A percentile compares a stretch with the other conserved stretches of the same genome.
phyloP scores from a whole-genome alignment of 208 protist genomes.

The Crithidia sp. region DNA sequence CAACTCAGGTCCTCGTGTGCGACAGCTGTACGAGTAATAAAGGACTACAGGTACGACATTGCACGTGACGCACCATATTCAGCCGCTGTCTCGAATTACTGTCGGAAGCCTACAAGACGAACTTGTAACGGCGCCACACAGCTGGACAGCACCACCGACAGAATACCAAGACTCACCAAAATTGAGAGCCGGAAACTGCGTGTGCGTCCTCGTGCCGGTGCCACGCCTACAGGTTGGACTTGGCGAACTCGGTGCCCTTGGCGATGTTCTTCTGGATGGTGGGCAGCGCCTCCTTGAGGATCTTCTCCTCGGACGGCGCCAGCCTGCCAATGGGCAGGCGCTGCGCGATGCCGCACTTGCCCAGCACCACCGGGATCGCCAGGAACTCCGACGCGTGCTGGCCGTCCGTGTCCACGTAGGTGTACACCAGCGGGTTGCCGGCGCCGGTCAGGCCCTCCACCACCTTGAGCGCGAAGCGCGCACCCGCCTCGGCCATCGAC shows the following conservation, averaged over 20 bases:
- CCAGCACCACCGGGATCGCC: constrained; percentile 76
- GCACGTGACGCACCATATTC: no score
- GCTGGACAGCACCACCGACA: no score
- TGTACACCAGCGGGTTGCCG: constrained; percentile 65
- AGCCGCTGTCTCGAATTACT: no score
- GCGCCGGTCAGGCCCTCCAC: constrained; percentile 71
- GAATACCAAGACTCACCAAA: no score
- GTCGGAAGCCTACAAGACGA: no score
- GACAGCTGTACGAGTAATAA: no score
- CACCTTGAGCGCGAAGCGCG: constrained; percentile 74
- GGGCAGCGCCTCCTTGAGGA: constrained; percentile 39
- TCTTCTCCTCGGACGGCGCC: constrained; percentile 39
- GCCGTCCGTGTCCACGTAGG: constrained; percentile 86
- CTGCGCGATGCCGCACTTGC: constrained; percentile 70
- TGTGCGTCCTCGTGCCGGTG: neutral
- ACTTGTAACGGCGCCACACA: no score
- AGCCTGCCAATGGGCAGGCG: constrained; percentile 76
- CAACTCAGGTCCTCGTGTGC: no score
- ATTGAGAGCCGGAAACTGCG: no score
- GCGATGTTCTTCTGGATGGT: constrained; percentile 82
- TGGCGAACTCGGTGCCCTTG: constrained; percentile 72
- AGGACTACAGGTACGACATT: no score
- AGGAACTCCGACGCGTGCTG: constrained; percentile 66
- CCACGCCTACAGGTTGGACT: constrained; percentile 70
- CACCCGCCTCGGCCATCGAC: constrained; percentile 95